Base-by-base conservation (phyloP, 768 basidiomycete genomes). In the Inosperma sp. region DNA sequence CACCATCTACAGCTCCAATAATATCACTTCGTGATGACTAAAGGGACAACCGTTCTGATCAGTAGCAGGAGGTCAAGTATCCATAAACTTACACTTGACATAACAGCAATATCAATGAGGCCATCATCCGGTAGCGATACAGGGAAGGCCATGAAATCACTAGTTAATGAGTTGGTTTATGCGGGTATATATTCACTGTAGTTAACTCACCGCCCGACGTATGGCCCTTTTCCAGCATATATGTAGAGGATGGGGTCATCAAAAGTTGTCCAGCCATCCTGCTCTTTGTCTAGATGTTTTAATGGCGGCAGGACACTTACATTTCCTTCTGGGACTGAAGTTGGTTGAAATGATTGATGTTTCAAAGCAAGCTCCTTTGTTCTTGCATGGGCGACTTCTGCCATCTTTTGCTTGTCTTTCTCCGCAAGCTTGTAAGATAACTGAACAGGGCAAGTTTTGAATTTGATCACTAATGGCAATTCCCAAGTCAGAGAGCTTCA, bases 91-190 rank as follows among this genome's bases (percentile, higher is more conserved):
- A 87, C 90, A 51, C 73, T 56, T 48, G 80, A 76, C 72, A 90
- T 83, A 31, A 78, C 72, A 35, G 78, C 76, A 35, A 93, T 65
- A 58, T 92, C 90, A 46, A 93, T 82, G 25, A 83, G 65, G 0
- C 89, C 88, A 59, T 93, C 88, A 52, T 86, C 80, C 0, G 88
- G 86, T 43, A 84, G 63, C 17, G 88, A 88, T 3, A 88, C 83
- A 0, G 89, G 92, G 61, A 92, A 93, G 21, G 88, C 81, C 84
- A 92, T 84, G 30, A 86, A 73, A 51, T 86, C 84, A 14, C 85
- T 85, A 34, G 13, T 12, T 41, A 23, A 10, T 10, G 14, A 22
- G 19, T 29, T 23, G 26, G 21, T 33, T 19, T 9, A 34, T 23
- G 5, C 8, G 14, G 31, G 43, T 45, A 17, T 27, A 7, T 3